A percentile compares a stretch with the other conserved stretches of the same genome.
phyloP scores from a whole-genome alignment of 257 asterid genomes.

The Solanum raphanifolium region DNA sequence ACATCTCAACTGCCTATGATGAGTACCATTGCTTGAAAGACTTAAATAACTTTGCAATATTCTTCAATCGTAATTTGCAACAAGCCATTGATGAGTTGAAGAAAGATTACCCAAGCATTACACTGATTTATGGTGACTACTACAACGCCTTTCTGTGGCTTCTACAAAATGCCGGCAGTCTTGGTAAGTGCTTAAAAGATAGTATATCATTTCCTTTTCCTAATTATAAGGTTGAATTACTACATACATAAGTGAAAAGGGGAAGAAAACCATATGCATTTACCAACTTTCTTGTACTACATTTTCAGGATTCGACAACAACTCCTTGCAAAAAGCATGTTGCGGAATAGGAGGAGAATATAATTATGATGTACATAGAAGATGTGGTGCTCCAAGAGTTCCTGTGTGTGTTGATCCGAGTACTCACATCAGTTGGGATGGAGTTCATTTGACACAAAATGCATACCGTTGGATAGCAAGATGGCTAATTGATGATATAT shows the following conservation, averaged over 20 bases:
- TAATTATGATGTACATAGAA: not conserved
- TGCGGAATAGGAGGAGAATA: conserved; percentile 23
- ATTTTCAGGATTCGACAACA: conserved; percentile 3
- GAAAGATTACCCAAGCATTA: not conserved
- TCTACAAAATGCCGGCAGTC: not conserved
- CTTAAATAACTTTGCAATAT: not conserved
- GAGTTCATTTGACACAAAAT: conserved; percentile 11
- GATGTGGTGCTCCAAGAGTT: not conserved
- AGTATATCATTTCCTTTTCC: not conserved
- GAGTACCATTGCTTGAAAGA: not conserved
- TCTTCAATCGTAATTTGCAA: not conserved
- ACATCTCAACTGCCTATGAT: not conserved
- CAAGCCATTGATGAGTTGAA: not conserved
- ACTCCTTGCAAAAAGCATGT: conserved; percentile 4
- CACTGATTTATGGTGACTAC: conserved; percentile 1
- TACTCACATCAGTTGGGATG: conserved; percentile 17
- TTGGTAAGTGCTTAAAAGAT: not conserved
- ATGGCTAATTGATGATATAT: not conserved
- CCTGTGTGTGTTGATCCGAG: conserved; percentile 1
- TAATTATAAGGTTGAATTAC: not conserved
- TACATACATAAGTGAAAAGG: not conserved
- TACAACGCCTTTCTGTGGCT: conserved; percentile 6
- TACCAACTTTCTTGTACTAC: not conserved
- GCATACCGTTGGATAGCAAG: conserved; percentile 6
- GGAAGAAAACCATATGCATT: not conserved